Evolutionary conservation across 2,329 filamentous ascomycete genomes (phyloP), one percentile per base, ranked within the genome.

Genomic region (Aureobasidium sp.): DNA sequence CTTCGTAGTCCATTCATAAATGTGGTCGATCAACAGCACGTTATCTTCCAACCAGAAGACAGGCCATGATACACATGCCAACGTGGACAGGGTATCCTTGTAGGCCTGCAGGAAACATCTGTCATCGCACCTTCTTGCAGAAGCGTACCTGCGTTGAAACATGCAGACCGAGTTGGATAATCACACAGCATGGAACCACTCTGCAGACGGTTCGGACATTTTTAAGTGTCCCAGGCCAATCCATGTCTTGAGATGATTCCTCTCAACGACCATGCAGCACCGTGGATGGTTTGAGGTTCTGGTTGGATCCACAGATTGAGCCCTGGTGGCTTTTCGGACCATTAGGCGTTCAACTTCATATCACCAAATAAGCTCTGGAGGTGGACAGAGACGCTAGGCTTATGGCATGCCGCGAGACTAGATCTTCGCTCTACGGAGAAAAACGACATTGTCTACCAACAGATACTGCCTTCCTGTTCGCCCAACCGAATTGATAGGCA

Each of bases 21-120:
- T 54, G 37, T 22, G 12, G 33, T 40, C 33, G 33, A 50, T 52
- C 31, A 53, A 27, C 3, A 33, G 1, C 17, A 44, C 39, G 24
- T 27, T 54, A 54, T 54, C 52, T 17, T 42, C 52, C 52, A 54
- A 54, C 37, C 52, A 44, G 52, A 22, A 31, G 22, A 31, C 52
- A 54, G n/a, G 24, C 22, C 24, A 22, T 31, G 52, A 33, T 19
- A 44, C 35, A 31, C 52, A 54, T 40, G 52, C 19, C 17, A 11
- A 29, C 24, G 12, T 44, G 24, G 31, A 19, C 11, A 35, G n/a
- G 35, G 29, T 54, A 42, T 42, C 17, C 35, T 19, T 54, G 37
- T 19, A 15, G 19, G 19, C 15, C 14, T 54, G 29, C 50, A 54
- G 29, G 37, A 14, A 8, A 40, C 14, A 27, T 11, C 24, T 54